Percentiles rank a stretch among this genome's conserved stretches.
phyloP scores from a whole-genome alignment of 2,329 filamentous ascomycete genomes.

The Hirsutella thompsonii region DNA sequence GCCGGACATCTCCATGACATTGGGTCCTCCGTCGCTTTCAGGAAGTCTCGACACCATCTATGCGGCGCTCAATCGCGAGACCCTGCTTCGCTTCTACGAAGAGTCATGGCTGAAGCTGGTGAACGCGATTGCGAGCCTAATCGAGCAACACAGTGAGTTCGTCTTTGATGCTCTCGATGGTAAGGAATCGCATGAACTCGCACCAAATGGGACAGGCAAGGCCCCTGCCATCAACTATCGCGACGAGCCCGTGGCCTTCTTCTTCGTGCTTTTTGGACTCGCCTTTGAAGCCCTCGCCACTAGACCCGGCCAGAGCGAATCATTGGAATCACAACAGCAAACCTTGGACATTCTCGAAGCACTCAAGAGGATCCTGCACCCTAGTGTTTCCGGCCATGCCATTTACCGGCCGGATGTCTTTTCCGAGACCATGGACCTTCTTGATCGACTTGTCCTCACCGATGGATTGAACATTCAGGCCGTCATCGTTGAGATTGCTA shows the following conservation, averaged over 20 bases:
- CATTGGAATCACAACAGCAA: slow-evolving; percentile 60
- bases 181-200: slow-evolving; percentile 45
- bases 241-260: slow-evolving; percentile 95
- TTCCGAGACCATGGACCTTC: slow-evolving; percentile 89
- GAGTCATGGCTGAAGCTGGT: slow-evolving; percentile 94
- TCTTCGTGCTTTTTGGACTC: slow-evolving; percentile 94
- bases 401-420: slow-evolving; percentile 96
- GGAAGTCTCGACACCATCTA: slow-evolving; percentile 90
- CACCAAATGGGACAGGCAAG: slow-evolving; percentile 40
- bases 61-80: slow-evolving; percentile 86
- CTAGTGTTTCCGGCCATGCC: slow-evolving; percentile 87
- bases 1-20: slow-evolving; percentile 86
- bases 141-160: slow-evolving; percentile 94
- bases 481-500: slow-evolving; percentile 87
- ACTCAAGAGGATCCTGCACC: slow-evolving; percentile 87
- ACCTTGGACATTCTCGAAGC: slow-evolving; percentile 81
- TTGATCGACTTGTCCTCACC: slow-evolving; percentile 84
- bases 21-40: slow-evolving; percentile 68
- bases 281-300: slow-evolving; percentile 92
- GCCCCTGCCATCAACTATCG: slow-evolving; percentile 87
- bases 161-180: slow-evolving; percentile 95
- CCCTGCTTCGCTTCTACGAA: slow-evolving; percentile 88
- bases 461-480: slow-evolving; percentile 80
- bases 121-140: slow-evolving; percentile 91
- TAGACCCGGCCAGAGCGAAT: slow-evolving; percentile 39